Percentiles rank a stretch among this genome's conserved stretches.
Conservation (phyloP, 2,329 filamentous ascomycete species). For the Monilinia vaccinii-corymbosi region DNA sequence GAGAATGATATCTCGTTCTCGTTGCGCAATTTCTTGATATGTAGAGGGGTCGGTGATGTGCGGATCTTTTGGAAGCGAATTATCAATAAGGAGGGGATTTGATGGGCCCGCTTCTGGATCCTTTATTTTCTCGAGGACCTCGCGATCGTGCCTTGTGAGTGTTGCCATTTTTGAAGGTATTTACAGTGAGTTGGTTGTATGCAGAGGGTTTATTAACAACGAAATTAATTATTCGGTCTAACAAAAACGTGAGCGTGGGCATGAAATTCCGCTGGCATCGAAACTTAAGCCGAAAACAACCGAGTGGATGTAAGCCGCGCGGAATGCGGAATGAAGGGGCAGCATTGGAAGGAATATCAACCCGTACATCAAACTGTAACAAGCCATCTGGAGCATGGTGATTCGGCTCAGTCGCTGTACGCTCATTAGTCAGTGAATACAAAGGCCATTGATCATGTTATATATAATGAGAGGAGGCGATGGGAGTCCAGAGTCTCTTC, state of each 20-base stretch:
- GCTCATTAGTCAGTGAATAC: background rate
- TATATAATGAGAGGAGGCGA: background rate
- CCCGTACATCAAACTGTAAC: background rate
- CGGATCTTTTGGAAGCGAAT: conserved; percentile 44
- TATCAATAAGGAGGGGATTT: conserved; percentile 43
- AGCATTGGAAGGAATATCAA: background rate
- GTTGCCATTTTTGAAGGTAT: conserved; percentile 30
- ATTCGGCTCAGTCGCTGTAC: background rate
- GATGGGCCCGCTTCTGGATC: conserved; percentile 55
- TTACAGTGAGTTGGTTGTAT: background rate
- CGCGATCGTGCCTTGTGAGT: conserved; percentile 49
- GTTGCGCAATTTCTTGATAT: conserved; percentile 42
- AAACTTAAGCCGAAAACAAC: background rate
- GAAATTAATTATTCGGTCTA: background rate
- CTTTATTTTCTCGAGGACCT: conserved; percentile 57
- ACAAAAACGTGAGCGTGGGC: background rate
- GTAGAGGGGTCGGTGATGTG: conserved; percentile 41
- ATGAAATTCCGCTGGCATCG: background rate
- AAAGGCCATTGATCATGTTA: background rate
- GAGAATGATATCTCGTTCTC: conserved; percentile 45
- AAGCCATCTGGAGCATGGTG: background rate
- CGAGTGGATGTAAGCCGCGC: conserved; percentile 1
- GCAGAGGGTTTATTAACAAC: background rate
- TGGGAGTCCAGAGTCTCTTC: background rate
- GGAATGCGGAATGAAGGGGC: conserved; percentile 1